Conservation (phyloP, 768 basidiomycete species). For the Pisolithus tinctorius region DNA sequence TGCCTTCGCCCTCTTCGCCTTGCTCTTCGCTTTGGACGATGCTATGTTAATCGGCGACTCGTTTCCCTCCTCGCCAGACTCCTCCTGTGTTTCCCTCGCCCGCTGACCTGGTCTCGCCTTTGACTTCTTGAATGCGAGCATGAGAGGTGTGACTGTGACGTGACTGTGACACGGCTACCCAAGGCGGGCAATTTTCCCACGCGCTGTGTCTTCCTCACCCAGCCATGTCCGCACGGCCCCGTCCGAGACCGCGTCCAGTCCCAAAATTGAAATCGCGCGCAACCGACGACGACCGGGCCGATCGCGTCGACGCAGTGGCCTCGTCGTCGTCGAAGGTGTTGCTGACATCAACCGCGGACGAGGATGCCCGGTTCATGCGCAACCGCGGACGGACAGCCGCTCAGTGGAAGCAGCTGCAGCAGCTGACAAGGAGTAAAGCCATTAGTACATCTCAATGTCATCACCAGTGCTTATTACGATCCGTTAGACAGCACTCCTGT, state of each 20-base stretch:
- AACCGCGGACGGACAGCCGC: constrained; percentile 51
- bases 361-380: constrained; percentile 64
- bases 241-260: constrained; percentile 48
- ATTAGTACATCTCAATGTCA: neutral
- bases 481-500: constrained; percentile 19
- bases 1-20: constrained; percentile 56
- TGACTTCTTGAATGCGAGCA: constrained; percentile 40
- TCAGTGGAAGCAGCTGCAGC: constrained; percentile 55
- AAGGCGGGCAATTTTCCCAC: constrained; percentile 20
- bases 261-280: constrained; percentile 18
- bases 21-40: constrained; percentile 58
- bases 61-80: constrained; percentile 19
- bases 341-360: constrained; percentile 34
- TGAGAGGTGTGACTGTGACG: constrained; percentile 16
- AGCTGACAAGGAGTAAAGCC: constrained; percentile 45
- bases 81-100: constrained; percentile 25
- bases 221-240: constrained; percentile 32
- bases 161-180: constrained; percentile 19
- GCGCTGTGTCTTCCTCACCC: constrained; percentile 9
- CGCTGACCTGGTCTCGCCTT: constrained; percentile 34
- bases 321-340: constrained; percentile 8
- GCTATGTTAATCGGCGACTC: constrained; percentile 58
- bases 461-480: constrained; percentile 1
- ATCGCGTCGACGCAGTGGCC: neutral
- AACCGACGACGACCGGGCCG: neutral